Base-by-base conservation (phyloP, 352 stramenopile genomes). In the Globisporangium barbulae region DNA sequence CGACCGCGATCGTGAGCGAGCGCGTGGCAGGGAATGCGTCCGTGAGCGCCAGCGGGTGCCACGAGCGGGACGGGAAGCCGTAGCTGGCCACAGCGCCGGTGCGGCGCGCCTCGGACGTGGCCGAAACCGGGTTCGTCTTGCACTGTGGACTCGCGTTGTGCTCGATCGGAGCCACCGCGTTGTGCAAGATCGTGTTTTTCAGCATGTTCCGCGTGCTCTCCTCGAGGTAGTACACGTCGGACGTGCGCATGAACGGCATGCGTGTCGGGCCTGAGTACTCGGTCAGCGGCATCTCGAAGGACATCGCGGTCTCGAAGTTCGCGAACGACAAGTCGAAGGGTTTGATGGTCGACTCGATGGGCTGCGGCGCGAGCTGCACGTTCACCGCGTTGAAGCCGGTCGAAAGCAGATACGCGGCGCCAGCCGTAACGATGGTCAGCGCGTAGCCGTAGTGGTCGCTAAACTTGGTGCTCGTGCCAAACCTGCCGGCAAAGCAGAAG, bases 361-460 rank as follows among this genome's bases (percentile, higher is more conserved):
- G 21, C n/a, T 41, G 31, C 1, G 37, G 28, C 15, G 28, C 22
- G 39, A 61, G n/a, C 55, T 61, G 55, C 22, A 61, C 42, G 55
- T 61, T 61, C 3, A 61, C 13, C 15, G 55, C 55, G 21, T 35
- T 49, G 31, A 61, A 52, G 22, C 55, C 55, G 8, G 6, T 61
- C 25, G 21, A 35, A 21, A 61, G 55, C 39, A 61, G 28, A 15
- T 61, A 61, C n/a, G n/a, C 39, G 6, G 7, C 19, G 17, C 7
- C 21, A 10, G 13, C 15, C 55, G 37, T 61, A 13, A 12, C 13
- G 9, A 41, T 17, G 12, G 30, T 3, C 31, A 52, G 12, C 41
- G 0, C 37, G 41, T 52, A 21, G 33, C 39, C 30, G 67, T 63
- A 78, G 87, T 85, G 17, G n/a, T 53, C 47, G 22, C 47, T 53